Percentiles rank a stretch among this genome's conserved stretches.
phyloP scores from a whole-genome alignment of 2,329 filamentous ascomycete genomes.

The Zymoseptoria tritici region DNA sequence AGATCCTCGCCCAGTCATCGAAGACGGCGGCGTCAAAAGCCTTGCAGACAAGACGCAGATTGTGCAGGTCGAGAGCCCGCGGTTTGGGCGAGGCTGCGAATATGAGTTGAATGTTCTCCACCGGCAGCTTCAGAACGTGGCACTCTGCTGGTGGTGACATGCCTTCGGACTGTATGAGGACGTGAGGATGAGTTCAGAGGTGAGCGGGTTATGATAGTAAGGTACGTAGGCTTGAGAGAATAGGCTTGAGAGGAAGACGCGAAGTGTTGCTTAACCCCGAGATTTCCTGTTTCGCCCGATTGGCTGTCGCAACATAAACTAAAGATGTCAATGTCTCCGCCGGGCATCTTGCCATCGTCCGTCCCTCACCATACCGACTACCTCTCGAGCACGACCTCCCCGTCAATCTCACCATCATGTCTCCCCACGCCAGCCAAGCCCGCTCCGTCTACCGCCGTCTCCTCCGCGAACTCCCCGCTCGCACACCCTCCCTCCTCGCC shows the following conservation, averaged over 20 bases:
- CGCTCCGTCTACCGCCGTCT: conserved; percentile 81
- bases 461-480: conserved; percentile 79
- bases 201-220: too few species aligned
- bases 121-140: conserved; percentile 1
- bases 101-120: conserved; percentile 1
- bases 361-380: background rate
- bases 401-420: too few species aligned
- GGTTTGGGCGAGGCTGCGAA: background rate
- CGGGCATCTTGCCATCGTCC: background rate
- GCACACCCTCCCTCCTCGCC: conserved; percentile 45
- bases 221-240: too few species aligned
- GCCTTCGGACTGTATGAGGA: background rate
- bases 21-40: conserved; percentile 1
- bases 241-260: too few species aligned
- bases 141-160: background rate
- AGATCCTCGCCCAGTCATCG: background rate
- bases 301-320: background rate
- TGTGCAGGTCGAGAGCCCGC: background rate
- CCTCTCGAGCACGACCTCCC: too few species aligned
- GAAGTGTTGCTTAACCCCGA: too few species aligned
- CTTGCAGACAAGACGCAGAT: conserved; percentile 2
- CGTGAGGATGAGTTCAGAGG: background rate
- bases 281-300: background rate
- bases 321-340: background rate
- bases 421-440: conserved; percentile 39